Base-by-base conservation (phyloP, 306 rosid species). In the Hylodesmum podocarpum region DNA sequence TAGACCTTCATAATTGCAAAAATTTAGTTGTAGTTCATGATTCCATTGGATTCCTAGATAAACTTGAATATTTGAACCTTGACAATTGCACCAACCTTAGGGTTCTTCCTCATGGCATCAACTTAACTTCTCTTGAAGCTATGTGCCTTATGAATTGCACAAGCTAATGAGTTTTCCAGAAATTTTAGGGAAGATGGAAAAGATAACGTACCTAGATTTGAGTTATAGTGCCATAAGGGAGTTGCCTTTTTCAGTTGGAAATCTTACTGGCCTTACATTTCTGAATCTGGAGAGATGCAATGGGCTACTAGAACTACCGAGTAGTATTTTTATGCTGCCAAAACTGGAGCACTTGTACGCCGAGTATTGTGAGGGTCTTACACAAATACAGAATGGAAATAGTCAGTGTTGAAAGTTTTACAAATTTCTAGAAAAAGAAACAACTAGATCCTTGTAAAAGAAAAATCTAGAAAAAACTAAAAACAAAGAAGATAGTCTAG, bases 71-170 rank as follows among this genome's bases (percentile, higher is more conserved):
- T 19, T 43, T 50, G 61, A 57, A n/a, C n/a, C n/a, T n/a, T n/a
- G n/a, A n/a, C n/a, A n/a, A n/a, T n/a, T 78, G 82, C 63, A 21
- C 61, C 49, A 33, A 25, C 0, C 82, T 69, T 12, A 47, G 55
- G 50, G 21, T 18, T 16, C 46, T 78, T 58, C 70, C 82, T 10
- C 8, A 4, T 11, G 1, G 3, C 50, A 21, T 69, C 43, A 43
- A 25, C 51, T 19, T 44, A 28, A 13, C 68, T 31, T 57, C 63
- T 33, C 77, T 70, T 18, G 40, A 78, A 43, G 8, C 8, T 31
- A 12, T 78, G 19, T 43, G 31, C 15, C 82, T 78, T 3, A 43
- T 10, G 14, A 18, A 36, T 1, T 78, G 72, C 39, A 15, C 39
- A 31, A 58, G 53, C 6, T 78, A 13, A 5, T 2, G 3, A 13